Conservation (phyloP, 1,284 basidiomycete species). For the Salmacisia buchloeana region DNA sequence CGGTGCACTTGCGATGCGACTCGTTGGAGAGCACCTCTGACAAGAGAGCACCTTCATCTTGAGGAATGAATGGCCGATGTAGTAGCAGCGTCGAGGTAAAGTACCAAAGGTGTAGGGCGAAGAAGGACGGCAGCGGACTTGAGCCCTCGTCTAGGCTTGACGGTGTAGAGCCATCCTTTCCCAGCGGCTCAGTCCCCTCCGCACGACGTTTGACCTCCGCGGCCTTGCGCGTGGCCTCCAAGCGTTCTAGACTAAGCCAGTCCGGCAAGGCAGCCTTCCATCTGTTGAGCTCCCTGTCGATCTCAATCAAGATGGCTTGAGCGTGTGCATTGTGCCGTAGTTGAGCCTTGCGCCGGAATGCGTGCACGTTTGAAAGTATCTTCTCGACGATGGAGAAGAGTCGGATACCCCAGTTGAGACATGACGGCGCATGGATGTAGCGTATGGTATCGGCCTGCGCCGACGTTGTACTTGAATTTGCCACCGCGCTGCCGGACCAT, state of each 20-base stretch:
- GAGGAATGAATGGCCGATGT: slow-evolving; percentile 42
- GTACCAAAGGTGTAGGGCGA: slow-evolving; percentile 39
- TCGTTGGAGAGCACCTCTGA: slow-evolving; percentile 30
- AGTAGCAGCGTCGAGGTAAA: slow-evolving; percentile 34
- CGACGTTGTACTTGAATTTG: neutral
- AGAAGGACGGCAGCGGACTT: slow-evolving; percentile 29
- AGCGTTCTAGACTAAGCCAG: slow-evolving; percentile 24
- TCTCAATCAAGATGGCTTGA: slow-evolving; percentile 25
- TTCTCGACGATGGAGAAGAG: slow-evolving; percentile 41
- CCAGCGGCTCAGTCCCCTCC: neutral
- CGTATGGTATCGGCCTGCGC: slow-evolving; percentile 1
- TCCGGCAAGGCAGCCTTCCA: slow-evolving; percentile 31
- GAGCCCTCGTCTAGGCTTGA: neutral
- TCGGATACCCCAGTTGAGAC: slow-evolving; percentile 34
- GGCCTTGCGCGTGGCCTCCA: slow-evolving; percentile 20
- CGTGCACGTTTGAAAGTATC: slow-evolving; percentile 36
- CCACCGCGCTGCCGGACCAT: slow-evolving; percentile 37
- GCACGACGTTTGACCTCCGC: neutral
- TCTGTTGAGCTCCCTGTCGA: slow-evolving; percentile 31
- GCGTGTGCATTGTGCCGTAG: slow-evolving; percentile 30
- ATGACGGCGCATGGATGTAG: slow-evolving; percentile 30
- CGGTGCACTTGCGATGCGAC: slow-evolving; percentile 26
- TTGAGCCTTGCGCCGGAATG: slow-evolving; percentile 35
- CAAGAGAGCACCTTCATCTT: slow-evolving; percentile 30
- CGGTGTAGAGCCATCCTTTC: neutral